Base-by-base conservation (phyloP, 2,329 filamentous ascomycete species). In the Parasarocladium wereldwijsianum region DNA sequence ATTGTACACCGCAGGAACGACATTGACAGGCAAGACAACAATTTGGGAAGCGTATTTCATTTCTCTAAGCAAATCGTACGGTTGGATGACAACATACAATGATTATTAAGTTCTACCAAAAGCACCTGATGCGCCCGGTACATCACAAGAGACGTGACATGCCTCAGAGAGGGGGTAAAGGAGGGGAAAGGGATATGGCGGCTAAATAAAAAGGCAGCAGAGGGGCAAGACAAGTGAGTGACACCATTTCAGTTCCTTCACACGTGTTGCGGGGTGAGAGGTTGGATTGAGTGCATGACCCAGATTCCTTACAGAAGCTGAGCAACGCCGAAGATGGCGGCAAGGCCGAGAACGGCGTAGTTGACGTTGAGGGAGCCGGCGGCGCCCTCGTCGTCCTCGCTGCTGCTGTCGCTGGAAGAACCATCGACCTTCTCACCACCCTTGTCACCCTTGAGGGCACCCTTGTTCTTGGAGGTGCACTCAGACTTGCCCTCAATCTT, bases 381-480 rank as follows among this genome's bases (percentile, higher is more conserved):
- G 31, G 61, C 64, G 31, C 52, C 55, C 21, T 54, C 43, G 31
- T 52, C 41, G 26, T 49, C 36, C 26, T 40, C 39, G 34, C 39
- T 40, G 33, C 34, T 32, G 33, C 34, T 43, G 31, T 44, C 40
- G 33, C 34, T 43, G 40, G 42, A 41, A 26, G 46, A 43, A 34
- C 49, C 43, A 24, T 43, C 36, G 39, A 27, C 42, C 16, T 38
- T 37, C 35, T 40, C 32, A 31, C 50, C 46, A 33, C 46, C 44
- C 32, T 50, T 44, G 32, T 47, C 47, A 29, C 49, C 63, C 38
- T 60, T 47, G 54, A 70, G 70, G 49, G 68, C 67, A 25, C 59
- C 45, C 29, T 51, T 50, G 46, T 66, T 62, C 49, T 67, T 57
- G 45, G 57, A 57, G 17, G 51, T 51, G 60, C 70, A 75, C 18